Percentiles rank a stretch among this genome's conserved stretches.
These are phyloP conservation scores for Macrocybe gigantea DNA, from an alignment of 768 basidiomycete species.

Conservation along the genomic window DNA sequence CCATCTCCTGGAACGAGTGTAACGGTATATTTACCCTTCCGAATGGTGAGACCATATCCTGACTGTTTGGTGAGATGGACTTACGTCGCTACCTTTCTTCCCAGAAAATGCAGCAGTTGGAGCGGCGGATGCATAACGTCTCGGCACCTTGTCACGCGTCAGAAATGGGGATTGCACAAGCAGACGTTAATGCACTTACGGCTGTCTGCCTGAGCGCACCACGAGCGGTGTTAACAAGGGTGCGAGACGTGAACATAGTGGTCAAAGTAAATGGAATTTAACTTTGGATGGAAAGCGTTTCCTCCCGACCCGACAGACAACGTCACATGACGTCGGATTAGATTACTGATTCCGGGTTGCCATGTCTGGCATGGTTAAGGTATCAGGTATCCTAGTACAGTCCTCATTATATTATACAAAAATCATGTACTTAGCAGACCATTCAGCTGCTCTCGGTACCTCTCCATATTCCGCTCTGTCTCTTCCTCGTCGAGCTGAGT, in stretches of 20 bases:
- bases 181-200: constrained; percentile 35
- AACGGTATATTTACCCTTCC: constrained; percentile 94
- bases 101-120: constrained; percentile 90
- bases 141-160: constrained; percentile 10
- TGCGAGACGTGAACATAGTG: constrained; percentile 54
- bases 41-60: constrained; percentile 1
- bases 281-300: constrained; percentile 11
- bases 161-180: neutral
- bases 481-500: constrained; percentile 72
- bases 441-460: constrained; percentile 84
- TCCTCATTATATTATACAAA: constrained; percentile 2
- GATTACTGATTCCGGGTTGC: constrained; percentile 4
- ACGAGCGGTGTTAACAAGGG: constrained; percentile 50
- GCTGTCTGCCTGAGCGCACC: constrained; percentile 34
- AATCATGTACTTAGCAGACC: constrained; percentile 69
- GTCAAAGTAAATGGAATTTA: constrained; percentile 12
- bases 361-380: neutral
- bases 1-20: constrained; percentile 97
- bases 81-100: constrained; percentile 81
- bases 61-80: constrained; percentile 20
- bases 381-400: neutral
- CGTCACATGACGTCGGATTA: constrained; percentile 10
- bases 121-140: constrained; percentile 68
- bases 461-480: constrained; percentile 83
- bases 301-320: constrained; percentile 13